Base-by-base conservation (phyloP, 2,329 filamentous ascomycete genomes). In the Hymenoscyphus fraxineus region DNA sequence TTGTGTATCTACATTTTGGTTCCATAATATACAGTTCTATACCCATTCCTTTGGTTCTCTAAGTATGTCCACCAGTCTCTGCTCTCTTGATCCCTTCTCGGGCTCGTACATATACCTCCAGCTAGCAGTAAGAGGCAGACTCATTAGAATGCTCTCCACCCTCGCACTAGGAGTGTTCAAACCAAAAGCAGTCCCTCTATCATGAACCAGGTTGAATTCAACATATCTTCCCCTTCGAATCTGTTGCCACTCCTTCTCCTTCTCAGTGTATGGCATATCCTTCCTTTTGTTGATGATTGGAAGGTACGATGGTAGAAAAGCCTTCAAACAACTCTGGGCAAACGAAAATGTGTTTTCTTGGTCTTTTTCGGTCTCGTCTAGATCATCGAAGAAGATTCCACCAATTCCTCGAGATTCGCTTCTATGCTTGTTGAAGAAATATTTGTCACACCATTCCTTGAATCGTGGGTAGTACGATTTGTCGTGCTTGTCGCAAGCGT, bases 381-480 rank as follows among this genome's bases (percentile, higher is more conserved):
- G 83, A 76, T 99, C 95, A 78, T 99, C 95, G 74, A 99, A 99
- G 85, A 99, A 99, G 78, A 99, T 98, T 62, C 95, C 95, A 61
- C 95, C 95, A 40, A 99, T 80, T 64, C 95, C 95, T 59, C 95
- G 89, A 58, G 87, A 83, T 80, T 99, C 95, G 65, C 86, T 85
- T 58, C 95, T 88, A 80, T 99, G 95, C 76, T 93, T 94, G 78
- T 97, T 91, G 81, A 85, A 89, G 79, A 99, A 99, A 81, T 99
- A 99, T 73, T 96, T 88, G 77, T 99, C 95, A 77, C 95, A 99
- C 95, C 95, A 99, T 75, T 90, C 89, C 82, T 99, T 99, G 85
- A 98, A 99, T 61, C 88, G 87, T 13, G 92, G 88, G 77, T 96
- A 99, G 82, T 97, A 99, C 44, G 83, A 85, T 76, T 91, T 91